Base-by-base conservation (phyloP, 306 rosid species). In the Castanea crenata region DNA sequence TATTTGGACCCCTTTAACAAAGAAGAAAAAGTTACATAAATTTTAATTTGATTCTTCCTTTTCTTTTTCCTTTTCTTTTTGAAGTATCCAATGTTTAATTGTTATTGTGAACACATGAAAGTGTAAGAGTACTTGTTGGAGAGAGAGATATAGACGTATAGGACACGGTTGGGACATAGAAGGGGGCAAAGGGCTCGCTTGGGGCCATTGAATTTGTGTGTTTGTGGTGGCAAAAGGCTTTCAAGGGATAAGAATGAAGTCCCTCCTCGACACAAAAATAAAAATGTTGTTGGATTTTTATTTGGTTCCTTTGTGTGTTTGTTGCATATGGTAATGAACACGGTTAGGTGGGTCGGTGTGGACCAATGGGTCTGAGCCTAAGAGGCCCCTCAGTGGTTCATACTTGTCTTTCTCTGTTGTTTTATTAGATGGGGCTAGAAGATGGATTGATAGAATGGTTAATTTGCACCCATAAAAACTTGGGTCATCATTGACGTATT, bases 131-230 rank as follows among this genome's bases (percentile, higher is more conserved):
- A 70, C 76, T 46, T 38, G 75, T 77, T 72, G 82, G 67, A 21
- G 32, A 29, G 75, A 78, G 46, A 25, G n/a, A 38, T 55, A 78
- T 4, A 75, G 25, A 80, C 86, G 91, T 82, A 6, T 76, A 71
- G 82, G 64, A 71, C 76, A 87, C 82, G 82, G 73, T 78, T 56
- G 71, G 87, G 76, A 85, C 64, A 55, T 82, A 76, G 82, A 85
- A 79, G 71, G 78, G 81, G 74, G 86, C 34, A 57, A 74, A 67
- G 74, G 49, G 71, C 9, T 79, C 44, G 21, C 52, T 49, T 64
- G 55, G 29, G 73, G 54, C 82, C 70, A 71, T 71, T 78, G 11
- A 19, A 70, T 9, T 25, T 69, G 4, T 52, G 52, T 13, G 12
- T 61, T 13, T 74, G 57, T 31, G 29, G 72, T 67, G 52, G 46